These are phyloP conservation scores for Fusarium sp. DNA, from an alignment of 2,329 filamentous ascomycete genomes.

Conservation along the genomic window DNA sequence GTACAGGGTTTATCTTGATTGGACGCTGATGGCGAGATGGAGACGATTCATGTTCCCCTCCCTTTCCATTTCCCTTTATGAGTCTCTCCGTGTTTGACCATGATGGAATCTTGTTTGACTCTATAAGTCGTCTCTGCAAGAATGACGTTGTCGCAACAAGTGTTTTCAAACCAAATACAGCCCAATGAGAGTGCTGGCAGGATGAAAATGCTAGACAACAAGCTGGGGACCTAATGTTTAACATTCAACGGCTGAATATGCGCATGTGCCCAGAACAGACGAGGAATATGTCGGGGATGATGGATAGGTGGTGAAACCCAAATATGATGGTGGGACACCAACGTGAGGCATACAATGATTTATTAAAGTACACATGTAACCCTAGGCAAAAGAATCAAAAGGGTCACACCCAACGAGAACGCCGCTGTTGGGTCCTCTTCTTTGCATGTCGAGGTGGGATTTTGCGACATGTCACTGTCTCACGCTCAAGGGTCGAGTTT, in stretches of 20 bases:
- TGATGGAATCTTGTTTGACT: not conserved
- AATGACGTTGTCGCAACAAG: too few relatives aligned
- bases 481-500: constrained; percentile 1
- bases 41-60: not conserved
- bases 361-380: not conserved
- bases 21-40: not conserved
- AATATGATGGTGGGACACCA: constrained; percentile 7
- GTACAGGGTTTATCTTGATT: constrained; percentile 11
- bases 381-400: not conserved
- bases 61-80: constrained; percentile 6
- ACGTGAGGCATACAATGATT: constrained; percentile 10
- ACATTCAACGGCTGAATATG: constrained; percentile 8
- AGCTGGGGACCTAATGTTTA: not conserved
- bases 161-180: not conserved
- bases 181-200: not conserved
- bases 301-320: constrained; percentile 15
- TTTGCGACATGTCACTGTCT: constrained; percentile 13
- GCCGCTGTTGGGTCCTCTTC: not conserved
- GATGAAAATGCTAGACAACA: not conserved
- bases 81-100: not conserved
- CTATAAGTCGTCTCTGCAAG: too few relatives aligned
- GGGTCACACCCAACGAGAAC: not conserved
- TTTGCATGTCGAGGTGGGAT: constrained; percentile 14
- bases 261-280: constrained; percentile 1
- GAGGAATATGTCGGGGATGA: not conserved